Base-by-base conservation (phyloP, 345 rosid species). In the Populus ilicifolia region DNA sequence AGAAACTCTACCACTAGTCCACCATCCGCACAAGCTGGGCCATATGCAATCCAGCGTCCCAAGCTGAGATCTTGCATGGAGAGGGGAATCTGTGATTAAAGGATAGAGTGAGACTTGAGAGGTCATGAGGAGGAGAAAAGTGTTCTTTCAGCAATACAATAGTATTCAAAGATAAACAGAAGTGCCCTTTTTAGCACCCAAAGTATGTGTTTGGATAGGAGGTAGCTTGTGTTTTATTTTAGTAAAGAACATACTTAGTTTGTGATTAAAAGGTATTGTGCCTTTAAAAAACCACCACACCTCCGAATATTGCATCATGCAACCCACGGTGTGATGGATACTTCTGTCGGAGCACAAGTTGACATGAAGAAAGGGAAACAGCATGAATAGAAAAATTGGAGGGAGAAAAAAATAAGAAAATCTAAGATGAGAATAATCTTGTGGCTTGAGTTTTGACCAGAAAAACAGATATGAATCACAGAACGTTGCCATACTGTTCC, bases 151-250 rank as follows among this genome's bases (percentile, higher is more conserved):
- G 54, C 44, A 62, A 23, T 39, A 14, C 64, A 20, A n/a, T 48
- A 29, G 30, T 11, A 13, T 4, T 4, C 23, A 66, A 71, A 52
- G 78, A 72, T 78, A 83, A 80, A 48, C 66, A 69, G 71, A 66
- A 48, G 67, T 62, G 33, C 72, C 9, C 23, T 52, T 59, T 36
- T 8, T 43, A 48, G n/a, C 66, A 33, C 83, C 82, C 29, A 0
- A 0, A 27, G 0, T 27, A 1, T 27, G 29, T 27, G 1, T 27
- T 27, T 27, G 29, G 29, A 27, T 27, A 1, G 27, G 27, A 27
- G 29, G 29, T 27, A 27, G 29, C 29, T 27, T 27, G 1, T 27
- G 29, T 27, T 27, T 27, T 27, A 27, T 27, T 27, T 27, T 27
- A 27, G 29, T 27, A 27, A 27, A 27, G 1, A 27, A 27, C 29